phyloP scores from a whole-genome alignment of 352 stramenopile genomes.

The Phytophthora cactorum region DNA sequence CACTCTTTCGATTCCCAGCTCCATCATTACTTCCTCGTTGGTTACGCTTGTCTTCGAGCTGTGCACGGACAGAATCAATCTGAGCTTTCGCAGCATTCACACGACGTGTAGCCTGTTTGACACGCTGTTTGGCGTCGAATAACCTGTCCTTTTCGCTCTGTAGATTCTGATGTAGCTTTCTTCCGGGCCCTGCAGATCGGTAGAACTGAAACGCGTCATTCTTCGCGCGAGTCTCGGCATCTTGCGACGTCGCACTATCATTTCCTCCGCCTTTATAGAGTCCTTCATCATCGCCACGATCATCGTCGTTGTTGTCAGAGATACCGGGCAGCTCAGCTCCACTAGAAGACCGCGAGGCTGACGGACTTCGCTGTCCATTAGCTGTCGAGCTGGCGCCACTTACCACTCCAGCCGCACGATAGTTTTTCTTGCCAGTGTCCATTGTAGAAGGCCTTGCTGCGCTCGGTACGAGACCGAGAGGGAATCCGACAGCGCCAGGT shows the following conservation, averaged over 20 bases:
- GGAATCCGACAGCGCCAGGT: slow-evolving; percentile 58
- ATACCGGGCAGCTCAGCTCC: slow-evolving; percentile 22
- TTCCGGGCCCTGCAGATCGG: slow-evolving; percentile 54
- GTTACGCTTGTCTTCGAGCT: slow-evolving; percentile 73
- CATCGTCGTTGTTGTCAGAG: slow-evolving; percentile 35
- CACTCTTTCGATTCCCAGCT: slow-evolving; percentile 4
- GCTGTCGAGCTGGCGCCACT: slow-evolving; percentile 8
- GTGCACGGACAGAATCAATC: slow-evolving; percentile 70
- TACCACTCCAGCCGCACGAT: slow-evolving; percentile 8
- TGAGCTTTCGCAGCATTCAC: slow-evolving; percentile 83
- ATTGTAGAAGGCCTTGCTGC: slow-evolving; percentile 70
- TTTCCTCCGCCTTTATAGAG: slow-evolving; percentile 10
- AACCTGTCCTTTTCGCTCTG: slow-evolving; percentile 81
- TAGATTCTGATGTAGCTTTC: slow-evolving; percentile 65
- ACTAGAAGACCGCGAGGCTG: slow-evolving; percentile 30
- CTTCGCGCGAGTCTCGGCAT: slow-evolving; percentile 41
- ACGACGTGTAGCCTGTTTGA: slow-evolving; percentile 71
- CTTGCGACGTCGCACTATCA: slow-evolving; percentile 13
- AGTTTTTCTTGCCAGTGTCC: slow-evolving; percentile 55
- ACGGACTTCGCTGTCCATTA: slow-evolving; percentile 47
- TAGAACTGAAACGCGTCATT: slow-evolving; percentile 81
- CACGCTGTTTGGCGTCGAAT: slow-evolving; percentile 71
- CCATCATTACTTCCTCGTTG: slow-evolving; percentile 25
- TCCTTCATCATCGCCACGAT: slow-evolving; percentile 27
- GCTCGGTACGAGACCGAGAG: slow-evolving; percentile 57